Base-by-base conservation (phyloP, 257 asterid species). In the Solanum clarkiae region DNA sequence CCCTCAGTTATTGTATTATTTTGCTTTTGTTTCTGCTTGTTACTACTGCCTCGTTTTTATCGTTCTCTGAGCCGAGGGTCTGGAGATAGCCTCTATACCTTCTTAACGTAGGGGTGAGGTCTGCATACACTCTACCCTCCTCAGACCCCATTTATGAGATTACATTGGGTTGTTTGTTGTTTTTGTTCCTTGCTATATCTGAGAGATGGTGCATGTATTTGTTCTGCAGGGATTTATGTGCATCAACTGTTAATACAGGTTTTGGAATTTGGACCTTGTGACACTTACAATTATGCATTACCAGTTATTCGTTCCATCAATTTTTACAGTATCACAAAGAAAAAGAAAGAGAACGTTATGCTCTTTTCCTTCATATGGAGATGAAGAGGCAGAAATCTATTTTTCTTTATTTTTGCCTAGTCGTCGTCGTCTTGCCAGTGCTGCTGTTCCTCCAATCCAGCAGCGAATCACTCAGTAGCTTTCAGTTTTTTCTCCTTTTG, bases 341-440 rank as follows among this genome's bases (percentile, higher is more conserved):
- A 32, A 32, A 16, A 26, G 29, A 26, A 65, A 4, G 7, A 65
- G 32, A 62, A 5, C 1, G 0, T 65, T 26, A 13, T 1, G 29
- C 44, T 26, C 44, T 26, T 65, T 83, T 53, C 54, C 5, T 84
- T 71, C 80, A 79, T 83, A 87, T 71, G 47, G 74, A 65, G 87
- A 66, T 84, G 88, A 85, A 84, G 88, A 56, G 80, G 93, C 94
- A 91, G 91, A 83, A 60, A 86, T 62, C 56, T 45, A 56, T 20
- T 88, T 86, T 90, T 90, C 80, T 65, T 63, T 66, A 87, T 88
- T 90, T 92, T 93, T 93, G 93, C 90, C 84, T 84, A 81, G 22
- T 84, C 45, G 26, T 85, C 84, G 24, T 86, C 69, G 51, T 75
- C 89, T 75, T 79, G 49, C 68, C 86, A 14, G 32, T 84, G 65